These are phyloP conservation scores for Yamadazyma insecticola DNA, from an alignment of 805 yeast genomes.

Conservation along the genomic window DNA sequence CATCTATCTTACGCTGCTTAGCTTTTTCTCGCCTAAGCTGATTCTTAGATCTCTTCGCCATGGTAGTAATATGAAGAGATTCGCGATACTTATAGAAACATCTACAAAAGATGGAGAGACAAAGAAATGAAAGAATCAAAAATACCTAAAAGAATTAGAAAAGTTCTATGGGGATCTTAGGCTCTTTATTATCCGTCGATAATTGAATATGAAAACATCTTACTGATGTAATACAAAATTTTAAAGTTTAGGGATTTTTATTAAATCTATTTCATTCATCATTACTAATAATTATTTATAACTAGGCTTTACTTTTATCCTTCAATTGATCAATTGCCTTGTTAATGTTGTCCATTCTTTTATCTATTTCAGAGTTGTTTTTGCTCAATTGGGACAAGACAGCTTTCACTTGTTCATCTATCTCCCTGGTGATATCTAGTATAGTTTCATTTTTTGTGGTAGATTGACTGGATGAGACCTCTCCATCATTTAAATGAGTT, in stretches of 20 bases:
- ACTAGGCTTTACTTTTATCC: background rate
- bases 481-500: slow-evolving; percentile 27
- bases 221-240: too few species aligned
- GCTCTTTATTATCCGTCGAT: too few species aligned
- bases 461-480: slow-evolving; percentile 7
- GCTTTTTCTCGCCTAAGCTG: slow-evolving; percentile 48
- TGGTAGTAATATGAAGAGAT: slow-evolving; percentile 1
- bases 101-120: background rate
- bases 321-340: slow-evolving; percentile 3
- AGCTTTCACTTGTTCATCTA: slow-evolving; percentile 22
- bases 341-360: slow-evolving; percentile 20
- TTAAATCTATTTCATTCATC: too few species aligned
- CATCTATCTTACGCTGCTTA: slow-evolving; percentile 32
- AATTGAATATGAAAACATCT: too few species aligned
- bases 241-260: too few species aligned
- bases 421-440: slow-evolving; percentile 30
- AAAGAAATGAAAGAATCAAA: too few species aligned
- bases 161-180: too few species aligned
- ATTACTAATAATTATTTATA: too few species aligned
- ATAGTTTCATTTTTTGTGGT: slow-evolving; percentile 14
- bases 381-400: slow-evolving; percentile 18
- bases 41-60: slow-evolving; percentile 45
- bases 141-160: too few species aligned
- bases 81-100: background rate
- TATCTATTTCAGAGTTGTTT: slow-evolving; percentile 24